A percentile compares a stretch with the other conserved stretches of the same genome.
phyloP scores from a whole-genome alignment of 1,284 basidiomycete genomes.

The Microbotryum lychnidis-dioicae region DNA sequence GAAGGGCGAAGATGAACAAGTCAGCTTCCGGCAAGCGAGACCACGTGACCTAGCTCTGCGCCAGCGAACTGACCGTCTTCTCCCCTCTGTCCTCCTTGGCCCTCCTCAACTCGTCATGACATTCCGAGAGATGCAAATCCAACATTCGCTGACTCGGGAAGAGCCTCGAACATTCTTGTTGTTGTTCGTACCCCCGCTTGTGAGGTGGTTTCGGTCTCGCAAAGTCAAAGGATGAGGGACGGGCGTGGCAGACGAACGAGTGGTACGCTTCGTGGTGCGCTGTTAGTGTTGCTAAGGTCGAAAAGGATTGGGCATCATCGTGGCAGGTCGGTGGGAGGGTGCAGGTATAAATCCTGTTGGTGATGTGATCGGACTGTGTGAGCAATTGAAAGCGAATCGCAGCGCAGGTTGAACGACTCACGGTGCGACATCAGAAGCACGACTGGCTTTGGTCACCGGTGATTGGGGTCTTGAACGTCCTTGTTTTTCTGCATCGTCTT shows the following conservation, averaged over 20 bases:
- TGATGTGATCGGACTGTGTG: no score
- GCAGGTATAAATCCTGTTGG: constrained; percentile 45
- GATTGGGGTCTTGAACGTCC: no score
- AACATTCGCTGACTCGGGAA: constrained; percentile 73
- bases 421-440: no score
- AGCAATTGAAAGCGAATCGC: no score
- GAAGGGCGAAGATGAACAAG: not conserved
- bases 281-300: constrained; percentile 59
- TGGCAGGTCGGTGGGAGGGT: constrained; percentile 72
- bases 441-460: no score
- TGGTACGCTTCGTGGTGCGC: constrained; percentile 73
- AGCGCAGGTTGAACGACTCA: no score
- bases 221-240: constrained; percentile 1
- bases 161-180: constrained; percentile 57
- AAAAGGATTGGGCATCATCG: constrained; percentile 51
- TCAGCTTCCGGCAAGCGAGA: not conserved
- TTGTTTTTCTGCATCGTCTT: no score
- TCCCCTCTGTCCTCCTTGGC: constrained; percentile 70
- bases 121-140: constrained; percentile 77
- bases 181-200: not conserved
- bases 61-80: constrained; percentile 59
- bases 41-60: not conserved
- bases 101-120: constrained; percentile 70
- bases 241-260: constrained; percentile 62
- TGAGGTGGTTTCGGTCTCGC: not conserved